Base-by-base conservation (phyloP, 345 rosid species). In the Acer campestre region DNA sequence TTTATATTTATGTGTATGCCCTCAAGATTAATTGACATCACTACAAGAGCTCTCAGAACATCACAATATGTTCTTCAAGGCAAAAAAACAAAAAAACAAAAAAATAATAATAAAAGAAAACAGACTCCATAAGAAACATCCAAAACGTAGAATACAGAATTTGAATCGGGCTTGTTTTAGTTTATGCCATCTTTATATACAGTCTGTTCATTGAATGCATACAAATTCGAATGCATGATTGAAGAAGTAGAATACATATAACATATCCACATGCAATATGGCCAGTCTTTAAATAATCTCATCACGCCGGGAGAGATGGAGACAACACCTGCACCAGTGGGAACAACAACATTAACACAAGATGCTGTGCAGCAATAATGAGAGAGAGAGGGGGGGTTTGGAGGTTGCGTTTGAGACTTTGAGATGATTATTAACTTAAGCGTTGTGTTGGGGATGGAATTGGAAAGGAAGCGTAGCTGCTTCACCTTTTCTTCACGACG, bases 151-250 rank as follows among this genome's bases (percentile, higher is more conserved):
- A 72, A 38, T 64, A 83, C 74, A 75, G 53, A 67, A 71, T 70
- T 55, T 59, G 20, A 77, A 68, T 23, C 42, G 58, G 58, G 38
- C 51, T 73, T 53, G 40, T 18, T 75, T 78, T 40, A 80, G 81
- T 82, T 78, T 61, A 80, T 31, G 78, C 88, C 71, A 83, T 74
- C 89, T 68, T 79, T 85, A 84, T 85, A 78, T 88, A 88, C 93
- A 84, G 79, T 46, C 79, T 80, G 68, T 61, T 73, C 78, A 42
- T 67, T 74, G 58, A 79, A 81, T 81, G 83, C 87, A 86, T 81
- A 78, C 71, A 74, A 73, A 44, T 71, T 12, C 17, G 6, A 75
- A 83, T 48, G 79, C 74, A 27, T 31, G 66, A 29, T 67, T 17
- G 25, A 59, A 58, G 74, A 31, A 35, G 46, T 67, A 73, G 79